These are phyloP conservation scores for Odonthalia washingtoniensis DNA, from an alignment of 31 red algal genomes.

Conservation along the genomic window DNA sequence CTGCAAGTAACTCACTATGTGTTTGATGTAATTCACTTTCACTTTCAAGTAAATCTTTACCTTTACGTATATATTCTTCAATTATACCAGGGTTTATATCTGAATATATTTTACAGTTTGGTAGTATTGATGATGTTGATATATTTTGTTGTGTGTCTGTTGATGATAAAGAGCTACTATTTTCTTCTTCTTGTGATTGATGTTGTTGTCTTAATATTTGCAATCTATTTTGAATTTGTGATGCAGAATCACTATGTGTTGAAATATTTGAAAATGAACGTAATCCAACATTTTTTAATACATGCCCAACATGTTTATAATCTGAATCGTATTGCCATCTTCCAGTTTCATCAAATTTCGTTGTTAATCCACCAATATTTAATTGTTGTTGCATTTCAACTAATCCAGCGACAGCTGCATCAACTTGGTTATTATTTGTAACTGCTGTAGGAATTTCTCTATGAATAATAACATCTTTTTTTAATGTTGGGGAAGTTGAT, in stretches of 20 bases:
- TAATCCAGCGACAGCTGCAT: slow-evolving; percentile 13
- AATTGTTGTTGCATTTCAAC: background rate
- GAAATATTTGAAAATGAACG: background rate
- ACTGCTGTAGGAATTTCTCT: background rate
- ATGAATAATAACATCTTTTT: background rate
- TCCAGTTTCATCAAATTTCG: slow-evolving; percentile 5
- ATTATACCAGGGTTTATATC: background rate
- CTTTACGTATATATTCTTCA: background rate
- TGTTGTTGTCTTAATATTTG: background rate
- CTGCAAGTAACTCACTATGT: background rate
- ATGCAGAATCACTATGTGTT: background rate
- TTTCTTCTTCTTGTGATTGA: background rate
- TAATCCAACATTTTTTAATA: slow-evolving; percentile 20
- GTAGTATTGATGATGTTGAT: background rate
- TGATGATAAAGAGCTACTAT: background rate
- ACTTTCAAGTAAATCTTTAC: background rate
- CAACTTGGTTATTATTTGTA: background rate
- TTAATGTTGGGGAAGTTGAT: background rate
- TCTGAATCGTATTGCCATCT: slow-evolving; percentile 51
- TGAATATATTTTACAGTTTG: background rate
- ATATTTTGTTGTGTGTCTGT: background rate
- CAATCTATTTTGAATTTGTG: slow-evolving; percentile 8
- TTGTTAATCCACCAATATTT: background rate
- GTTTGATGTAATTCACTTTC: slow-evolving; percentile 8
- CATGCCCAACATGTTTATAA: slow-evolving; percentile 36